A percentile compares a stretch with the other conserved stretches of the same genome.
These are phyloP conservation scores for Plasmodium cynomolgi DNA, from an alignment of 169 alveolate genomes.

Conservation along the genomic window DNA sequence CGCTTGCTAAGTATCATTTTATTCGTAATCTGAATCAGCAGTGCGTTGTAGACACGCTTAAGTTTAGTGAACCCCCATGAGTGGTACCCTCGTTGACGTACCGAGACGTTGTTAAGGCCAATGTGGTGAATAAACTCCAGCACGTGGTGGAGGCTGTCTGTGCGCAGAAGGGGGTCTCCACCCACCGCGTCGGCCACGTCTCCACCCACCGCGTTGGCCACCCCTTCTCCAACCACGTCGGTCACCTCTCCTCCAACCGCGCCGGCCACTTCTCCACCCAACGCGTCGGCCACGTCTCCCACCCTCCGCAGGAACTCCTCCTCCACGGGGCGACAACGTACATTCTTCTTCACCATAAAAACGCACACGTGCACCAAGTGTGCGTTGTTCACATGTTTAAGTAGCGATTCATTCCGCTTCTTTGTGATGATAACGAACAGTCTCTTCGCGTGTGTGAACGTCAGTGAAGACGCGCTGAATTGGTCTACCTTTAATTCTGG, in stretches of 20 bases:
- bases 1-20: background rate
- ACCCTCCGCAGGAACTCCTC: slow-evolving; percentile 38
- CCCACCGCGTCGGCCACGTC: background rate
- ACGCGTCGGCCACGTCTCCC: background rate
- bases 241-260: background rate
- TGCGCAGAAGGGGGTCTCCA: background rate
- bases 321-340: slow-evolving; percentile 10
- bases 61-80: slow-evolving; percentile 8
- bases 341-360: slow-evolving; percentile 30
- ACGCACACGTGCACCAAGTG: slow-evolving; percentile 40
- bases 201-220: background rate
- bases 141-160: background rate
- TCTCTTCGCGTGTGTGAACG: slow-evolving; percentile 24
- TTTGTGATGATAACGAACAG: background rate
- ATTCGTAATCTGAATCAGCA: background rate
- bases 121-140: slow-evolving; percentile 57
- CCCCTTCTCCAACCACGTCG: background rate
- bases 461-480: background rate
- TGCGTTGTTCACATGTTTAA: background rate
- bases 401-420: background rate
- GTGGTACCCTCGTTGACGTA: background rate
- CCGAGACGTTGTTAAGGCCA: slow-evolving; percentile 4
- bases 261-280: background rate
- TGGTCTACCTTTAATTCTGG: background rate
- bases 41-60: background rate